These are phyloP conservation scores for Komagataella mondaviorum DNA, from an alignment of 805 yeast species.

Conservation along the genomic window DNA sequence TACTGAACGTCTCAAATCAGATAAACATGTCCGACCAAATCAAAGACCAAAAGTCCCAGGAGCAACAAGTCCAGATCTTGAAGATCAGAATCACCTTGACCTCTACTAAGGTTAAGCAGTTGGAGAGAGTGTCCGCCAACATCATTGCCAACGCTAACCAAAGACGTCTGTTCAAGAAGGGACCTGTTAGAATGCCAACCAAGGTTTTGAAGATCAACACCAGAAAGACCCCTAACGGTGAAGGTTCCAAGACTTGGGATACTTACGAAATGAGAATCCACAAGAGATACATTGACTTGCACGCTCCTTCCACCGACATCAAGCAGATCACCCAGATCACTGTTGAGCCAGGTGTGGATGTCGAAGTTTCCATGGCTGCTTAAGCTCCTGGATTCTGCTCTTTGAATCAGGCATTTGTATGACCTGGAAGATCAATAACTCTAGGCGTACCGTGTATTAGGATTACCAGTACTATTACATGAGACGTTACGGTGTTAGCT, in stretches of 20 bases:
- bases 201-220: conserved; percentile 95
- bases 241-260: conserved; percentile 99
- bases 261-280: conserved; percentile 99
- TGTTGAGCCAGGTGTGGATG: conserved; percentile 99
- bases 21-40: conserved; percentile 70
- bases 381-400: conserved; percentile 21
- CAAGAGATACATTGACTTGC: conserved; percentile 98
- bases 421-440: conserved; percentile 23
- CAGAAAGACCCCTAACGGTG: conserved; percentile 99
- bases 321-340: conserved; percentile 96
- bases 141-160: conserved; percentile 79
- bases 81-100: conserved; percentile 98
- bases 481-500: conserved; percentile 50
- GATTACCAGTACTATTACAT: conserved; percentile 12
- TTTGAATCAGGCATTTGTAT: neutral
- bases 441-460: conserved; percentile 48
- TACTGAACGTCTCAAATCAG: conserved; percentile 20
- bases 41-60: conserved; percentile 72
- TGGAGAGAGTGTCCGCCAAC: conserved; percentile 91
- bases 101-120: conserved; percentile 96
- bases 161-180: conserved; percentile 82
- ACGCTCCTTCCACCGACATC: conserved; percentile 88
- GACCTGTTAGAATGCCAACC: conserved; percentile 99
- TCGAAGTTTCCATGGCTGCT: conserved; percentile 85
- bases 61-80: conserved; percentile 54